Conservation (phyloP, 176 grass and related monocot genomes). For the Eremochloa ophiuroides region DNA sequence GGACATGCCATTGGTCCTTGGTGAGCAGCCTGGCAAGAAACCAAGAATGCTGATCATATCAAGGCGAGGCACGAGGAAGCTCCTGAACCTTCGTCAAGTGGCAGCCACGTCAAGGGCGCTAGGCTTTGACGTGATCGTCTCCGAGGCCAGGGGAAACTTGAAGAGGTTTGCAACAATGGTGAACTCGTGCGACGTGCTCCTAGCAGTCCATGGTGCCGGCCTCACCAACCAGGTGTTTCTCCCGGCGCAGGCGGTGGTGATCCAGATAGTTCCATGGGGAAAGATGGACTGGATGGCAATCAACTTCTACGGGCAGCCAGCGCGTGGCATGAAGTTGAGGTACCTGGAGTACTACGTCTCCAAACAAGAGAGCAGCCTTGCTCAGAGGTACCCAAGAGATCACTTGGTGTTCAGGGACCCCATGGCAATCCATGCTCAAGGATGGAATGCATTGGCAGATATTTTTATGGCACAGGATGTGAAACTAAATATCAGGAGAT, state of each 20-base stretch:
- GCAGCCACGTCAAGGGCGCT: conserved; percentile 26
- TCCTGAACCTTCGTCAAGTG: conserved; percentile 35
- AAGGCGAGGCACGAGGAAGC: conserved; percentile 49
- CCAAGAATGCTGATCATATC: conserved; percentile 65
- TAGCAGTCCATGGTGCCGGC: conserved; percentile 58
- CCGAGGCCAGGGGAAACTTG: conserved; percentile 44
- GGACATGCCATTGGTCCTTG: conserved; percentile 27
- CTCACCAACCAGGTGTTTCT: conserved; percentile 58
- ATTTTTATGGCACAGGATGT: conserved; percentile 60
- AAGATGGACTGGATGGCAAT: conserved; percentile 77
- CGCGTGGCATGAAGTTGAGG: conserved; percentile 45
- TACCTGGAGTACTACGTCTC: conserved; percentile 57
- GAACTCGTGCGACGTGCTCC: conserved; percentile 58
- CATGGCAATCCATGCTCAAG: conserved; percentile 54
- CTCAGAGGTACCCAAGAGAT: conserved; percentile 35
- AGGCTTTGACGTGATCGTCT: conserved; percentile 48
- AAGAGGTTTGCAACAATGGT: conserved; percentile 45
- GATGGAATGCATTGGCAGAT: conserved; percentile 40
- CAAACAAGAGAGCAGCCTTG: conserved; percentile 49
- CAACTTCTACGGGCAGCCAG: conserved; percentile 62
- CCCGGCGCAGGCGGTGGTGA: conserved; percentile 31
- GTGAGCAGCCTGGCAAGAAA: conserved; percentile 36
- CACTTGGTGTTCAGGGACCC: conserved; percentile 62
- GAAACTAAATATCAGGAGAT: conserved; percentile 44
- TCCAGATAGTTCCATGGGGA: conserved; percentile 63